phyloP scores from a whole-genome alignment of 176 grass and related monocot genomes.

The Oryza rufipogon region DNA sequence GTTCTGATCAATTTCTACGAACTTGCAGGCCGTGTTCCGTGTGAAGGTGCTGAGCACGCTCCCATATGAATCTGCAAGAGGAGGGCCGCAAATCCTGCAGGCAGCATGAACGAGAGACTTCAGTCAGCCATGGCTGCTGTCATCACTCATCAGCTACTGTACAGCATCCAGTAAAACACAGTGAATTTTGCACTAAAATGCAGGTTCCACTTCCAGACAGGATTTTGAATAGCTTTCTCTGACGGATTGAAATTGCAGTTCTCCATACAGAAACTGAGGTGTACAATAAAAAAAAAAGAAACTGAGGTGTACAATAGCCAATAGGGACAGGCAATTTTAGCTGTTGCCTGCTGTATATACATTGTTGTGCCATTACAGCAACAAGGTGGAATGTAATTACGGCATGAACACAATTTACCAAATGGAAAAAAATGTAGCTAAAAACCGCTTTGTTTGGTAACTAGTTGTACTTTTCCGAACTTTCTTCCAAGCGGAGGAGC shows the following conservation, averaged over 20 bases:
- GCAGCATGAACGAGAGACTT: conserved; percentile 55
- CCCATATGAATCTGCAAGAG: conserved; percentile 54
- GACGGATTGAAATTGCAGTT: conserved; percentile 31
- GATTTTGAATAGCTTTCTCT: conserved; percentile 49
- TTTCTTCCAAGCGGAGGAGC: neutral
- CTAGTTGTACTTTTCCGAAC: neutral
- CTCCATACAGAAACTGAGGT: conserved; percentile 30
- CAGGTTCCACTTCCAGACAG: conserved; percentile 18
- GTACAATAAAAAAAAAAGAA: conserved; percentile 29
- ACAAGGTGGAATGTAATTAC: conserved; percentile 30
- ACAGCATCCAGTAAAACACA: conserved; percentile 45
- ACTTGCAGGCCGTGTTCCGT: conserved; percentile 68
- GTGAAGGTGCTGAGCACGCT: conserved; percentile 81
- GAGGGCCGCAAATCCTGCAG: conserved; percentile 56
- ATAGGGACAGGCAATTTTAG: conserved; percentile 49
- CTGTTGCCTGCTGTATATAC: conserved; percentile 51
- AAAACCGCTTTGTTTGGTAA: neutral
- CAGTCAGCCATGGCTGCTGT: neutral
- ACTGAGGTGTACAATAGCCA: conserved; percentile 43
- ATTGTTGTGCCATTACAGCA: conserved; percentile 31
- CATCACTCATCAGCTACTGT: conserved; percentile 39
- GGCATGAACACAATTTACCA: neutral
- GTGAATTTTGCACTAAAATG: conserved; percentile 34
- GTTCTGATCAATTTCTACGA: neutral
- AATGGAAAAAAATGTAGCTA: neutral